phyloP scores from a whole-genome alignment of 306 rosid genomes.

The Quercus alba region DNA sequence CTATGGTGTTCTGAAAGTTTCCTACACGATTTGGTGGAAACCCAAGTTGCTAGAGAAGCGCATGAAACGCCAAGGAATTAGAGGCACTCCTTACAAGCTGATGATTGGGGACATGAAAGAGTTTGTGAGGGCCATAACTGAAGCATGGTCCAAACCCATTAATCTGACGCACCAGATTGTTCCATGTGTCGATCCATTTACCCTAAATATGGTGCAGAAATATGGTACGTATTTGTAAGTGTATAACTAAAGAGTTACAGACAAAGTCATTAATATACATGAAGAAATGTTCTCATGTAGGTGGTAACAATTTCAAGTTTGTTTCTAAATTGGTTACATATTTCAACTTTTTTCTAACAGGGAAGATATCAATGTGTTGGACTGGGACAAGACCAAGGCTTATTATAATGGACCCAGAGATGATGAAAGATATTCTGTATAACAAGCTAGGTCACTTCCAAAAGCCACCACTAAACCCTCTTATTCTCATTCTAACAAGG shows the following conservation, averaged over 20 bases:
- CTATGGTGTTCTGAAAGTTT: conserved; percentile 29
- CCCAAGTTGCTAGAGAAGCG: conserved; percentile 44
- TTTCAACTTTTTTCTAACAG: neutral
- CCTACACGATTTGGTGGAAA: conserved; percentile 38
- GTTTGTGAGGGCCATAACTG: conserved; percentile 30
- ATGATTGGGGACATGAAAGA: conserved; percentile 46
- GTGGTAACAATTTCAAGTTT: neutral
- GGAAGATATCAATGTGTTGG: conserved; percentile 49
- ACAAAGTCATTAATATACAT: neutral
- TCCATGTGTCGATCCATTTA: conserved; percentile 47
- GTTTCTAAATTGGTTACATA: neutral
- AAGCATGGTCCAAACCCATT: conserved; percentile 55
- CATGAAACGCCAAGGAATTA: conserved; percentile 42
- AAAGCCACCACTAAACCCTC: conserved; percentile 45
- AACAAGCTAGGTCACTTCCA: conserved; percentile 43
- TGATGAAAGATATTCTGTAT: conserved; percentile 38
- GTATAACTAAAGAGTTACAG: neutral
- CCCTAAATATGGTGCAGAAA: conserved; percentile 25
- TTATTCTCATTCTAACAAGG: conserved; percentile 32
- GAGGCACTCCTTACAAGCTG: conserved; percentile 46
- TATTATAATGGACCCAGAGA: conserved; percentile 40
- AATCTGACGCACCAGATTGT: conserved; percentile 35
- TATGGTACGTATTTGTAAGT: conserved; percentile 23
- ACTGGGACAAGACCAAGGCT: conserved; percentile 46
- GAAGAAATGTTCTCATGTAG: neutral